Evolutionary conservation across 768 basidiomycete genomes (phyloP).

Genomic region (Candolleomyces eurysporus): DNA sequence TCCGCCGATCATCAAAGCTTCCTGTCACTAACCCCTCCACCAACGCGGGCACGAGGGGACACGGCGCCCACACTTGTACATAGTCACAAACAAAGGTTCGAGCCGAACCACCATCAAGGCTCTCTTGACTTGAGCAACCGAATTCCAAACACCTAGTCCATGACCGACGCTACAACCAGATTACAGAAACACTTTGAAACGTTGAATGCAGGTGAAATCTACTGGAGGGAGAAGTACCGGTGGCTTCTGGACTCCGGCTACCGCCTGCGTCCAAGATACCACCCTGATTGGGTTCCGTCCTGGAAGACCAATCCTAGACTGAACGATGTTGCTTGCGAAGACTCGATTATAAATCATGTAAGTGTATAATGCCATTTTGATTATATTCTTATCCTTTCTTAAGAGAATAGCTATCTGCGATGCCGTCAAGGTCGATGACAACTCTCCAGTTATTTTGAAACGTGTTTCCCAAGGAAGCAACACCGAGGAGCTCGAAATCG

Average conservation of each 20-base stretch:
- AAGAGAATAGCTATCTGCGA: not conserved
- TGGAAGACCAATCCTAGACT: conserved; percentile 2
- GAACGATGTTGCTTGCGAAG: not conserved
- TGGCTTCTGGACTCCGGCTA: conserved; percentile 7
- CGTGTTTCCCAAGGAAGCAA: not conserved
- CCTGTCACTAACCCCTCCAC: too few species aligned
- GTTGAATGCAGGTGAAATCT: not conserved
- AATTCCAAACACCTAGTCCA: too few species aligned
- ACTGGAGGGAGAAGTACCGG: conserved; percentile 3
- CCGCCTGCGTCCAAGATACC: conserved; percentile 5
- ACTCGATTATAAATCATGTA: not conserved
- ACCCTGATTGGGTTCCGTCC: conserved; percentile 7
- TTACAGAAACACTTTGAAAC: not conserved
- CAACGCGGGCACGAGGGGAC: too few species aligned
- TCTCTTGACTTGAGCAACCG: too few species aligned
- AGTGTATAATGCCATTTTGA: not conserved
- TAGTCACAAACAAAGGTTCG: too few species aligned
- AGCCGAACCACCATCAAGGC: too few species aligned
- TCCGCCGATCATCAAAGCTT: too few species aligned
- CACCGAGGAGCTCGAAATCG: not conserved
- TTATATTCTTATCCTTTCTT: not conserved
- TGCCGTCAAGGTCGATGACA: not conserved
- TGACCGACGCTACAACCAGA: too few species aligned
- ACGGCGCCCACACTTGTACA: too few species aligned
- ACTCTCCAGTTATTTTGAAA: not conserved